Evolutionary conservation across 148 eudicot species (phyloP).

Genomic region (Camellia japonica): DNA sequence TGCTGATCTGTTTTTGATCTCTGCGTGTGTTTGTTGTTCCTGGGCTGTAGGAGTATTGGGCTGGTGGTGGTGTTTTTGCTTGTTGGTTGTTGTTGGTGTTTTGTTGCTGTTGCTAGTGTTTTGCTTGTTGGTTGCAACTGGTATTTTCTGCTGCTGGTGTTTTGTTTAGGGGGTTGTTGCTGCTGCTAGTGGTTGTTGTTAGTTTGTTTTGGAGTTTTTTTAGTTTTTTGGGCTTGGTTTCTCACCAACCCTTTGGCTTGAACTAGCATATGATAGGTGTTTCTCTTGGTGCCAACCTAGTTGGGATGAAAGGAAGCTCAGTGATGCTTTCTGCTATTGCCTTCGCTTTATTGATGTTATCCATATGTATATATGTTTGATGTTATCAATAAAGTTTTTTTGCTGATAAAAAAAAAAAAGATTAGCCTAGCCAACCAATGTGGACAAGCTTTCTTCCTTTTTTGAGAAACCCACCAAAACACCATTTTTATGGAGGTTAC

Average conservation of each 20-base stretch:
- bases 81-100: not conserved
- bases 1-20: too few species aligned
- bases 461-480: too few species aligned
- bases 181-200: not conserved
- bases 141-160: not conserved
- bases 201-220: too few species aligned
- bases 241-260: too few species aligned
- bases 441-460: too few species aligned
- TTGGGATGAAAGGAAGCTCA: not conserved
- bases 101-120: not conserved
- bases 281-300: too few species aligned
- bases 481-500: too few species aligned
- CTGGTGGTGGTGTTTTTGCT: too few species aligned
- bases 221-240: too few species aligned
- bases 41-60: not conserved
- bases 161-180: not conserved
- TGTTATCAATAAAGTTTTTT: not conserved
- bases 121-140: not conserved
- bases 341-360: not conserved
- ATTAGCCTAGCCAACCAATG: too few species aligned
- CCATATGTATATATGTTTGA: not conserved
- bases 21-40: not conserved
- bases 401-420: too few species aligned
- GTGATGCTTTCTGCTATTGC: not conserved
- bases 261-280: too few species aligned